A percentile compares a stretch with the other conserved stretches of the same genome.
Conservation (phyloP, 164 flowering plant genomes). For the Umbilicus rupestris region DNA sequence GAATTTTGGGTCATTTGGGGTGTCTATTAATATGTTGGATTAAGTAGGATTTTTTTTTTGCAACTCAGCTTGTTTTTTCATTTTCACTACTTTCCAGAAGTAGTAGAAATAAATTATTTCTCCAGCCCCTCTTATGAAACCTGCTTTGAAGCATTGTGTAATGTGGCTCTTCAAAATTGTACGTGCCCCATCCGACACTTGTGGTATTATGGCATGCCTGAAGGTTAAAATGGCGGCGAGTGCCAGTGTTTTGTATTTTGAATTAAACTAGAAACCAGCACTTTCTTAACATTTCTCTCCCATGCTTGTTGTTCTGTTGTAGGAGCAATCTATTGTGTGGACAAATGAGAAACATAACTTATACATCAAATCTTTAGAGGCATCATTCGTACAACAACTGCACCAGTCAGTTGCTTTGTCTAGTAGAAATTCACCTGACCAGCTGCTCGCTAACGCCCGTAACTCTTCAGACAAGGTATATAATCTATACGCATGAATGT, state of each 20-base stretch:
- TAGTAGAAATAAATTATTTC: not conserved
- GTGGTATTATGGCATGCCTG: not conserved
- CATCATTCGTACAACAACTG: constrained; percentile 9
- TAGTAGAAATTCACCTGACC: not conserved
- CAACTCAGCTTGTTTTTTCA: not conserved
- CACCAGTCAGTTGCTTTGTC: constrained; percentile 9
- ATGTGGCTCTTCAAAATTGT: not conserved
- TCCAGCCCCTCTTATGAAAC: not conserved
- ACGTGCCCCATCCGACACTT: not conserved
- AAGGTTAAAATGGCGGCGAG: not conserved
- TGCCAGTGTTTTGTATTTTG: not conserved
- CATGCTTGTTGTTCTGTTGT: not conserved
- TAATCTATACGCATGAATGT: not conserved
- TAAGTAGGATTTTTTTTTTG: not conserved
- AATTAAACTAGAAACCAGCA: not conserved
- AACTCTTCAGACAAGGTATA: not conserved
- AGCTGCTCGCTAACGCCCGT: not conserved
- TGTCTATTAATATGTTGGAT: not conserved
- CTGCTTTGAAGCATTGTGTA: not conserved
- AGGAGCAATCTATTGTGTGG: constrained; percentile 5
- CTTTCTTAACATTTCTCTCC: not conserved
- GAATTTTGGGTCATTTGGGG: not conserved
- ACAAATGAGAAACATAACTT: constrained; percentile 5
- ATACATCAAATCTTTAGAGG: not conserved
- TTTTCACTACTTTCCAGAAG: not conserved